These are phyloP conservation scores for Stephanocyclus meneghinianus DNA, from an alignment of 352 stramenopile species.

Conservation along the genomic window DNA sequence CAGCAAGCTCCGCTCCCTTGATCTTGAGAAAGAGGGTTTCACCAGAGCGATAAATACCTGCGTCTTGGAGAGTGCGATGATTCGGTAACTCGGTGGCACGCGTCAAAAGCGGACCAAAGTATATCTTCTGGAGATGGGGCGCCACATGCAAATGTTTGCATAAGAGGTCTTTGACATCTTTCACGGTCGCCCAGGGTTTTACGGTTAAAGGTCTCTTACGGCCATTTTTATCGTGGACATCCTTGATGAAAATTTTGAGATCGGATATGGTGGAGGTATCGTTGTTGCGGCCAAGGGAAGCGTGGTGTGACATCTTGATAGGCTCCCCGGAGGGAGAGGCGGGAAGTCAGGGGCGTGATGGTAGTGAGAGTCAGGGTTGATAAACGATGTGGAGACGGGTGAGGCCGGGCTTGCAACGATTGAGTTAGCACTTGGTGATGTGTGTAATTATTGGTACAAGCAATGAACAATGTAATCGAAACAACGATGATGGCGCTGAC, in stretches of 20 bases:
- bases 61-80: slow-evolving; percentile 79
- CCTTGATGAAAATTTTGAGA: slow-evolving; percentile 78
- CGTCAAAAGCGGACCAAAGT: slow-evolving; percentile 71
- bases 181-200: slow-evolving; percentile 76
- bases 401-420: neutral
- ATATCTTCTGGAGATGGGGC: slow-evolving; percentile 63
- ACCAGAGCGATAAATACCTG: slow-evolving; percentile 79
- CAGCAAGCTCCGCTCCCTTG: slow-evolving; percentile 21
- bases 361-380: neutral
- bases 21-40: slow-evolving; percentile 81
- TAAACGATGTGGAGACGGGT: neutral
- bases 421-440: neutral
- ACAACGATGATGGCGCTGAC: too few relatives aligned
- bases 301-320: slow-evolving; percentile 26
- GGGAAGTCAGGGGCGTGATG: neutral
- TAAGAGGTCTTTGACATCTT: slow-evolving; percentile 80
- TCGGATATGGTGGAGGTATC: slow-evolving; percentile 28
- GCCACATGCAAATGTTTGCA: slow-evolving; percentile 66
- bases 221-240: slow-evolving; percentile 66
- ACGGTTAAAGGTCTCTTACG: slow-evolving; percentile 72
- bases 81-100: slow-evolving; percentile 70
- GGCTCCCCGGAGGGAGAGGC: slow-evolving; percentile 20
- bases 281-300: slow-evolving; percentile 7
- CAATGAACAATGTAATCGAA: too few relatives aligned
- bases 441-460: too few relatives aligned